These are phyloP conservation scores for Colletotrichum coccodes DNA, from an alignment of 2,329 filamentous ascomycete species.

Conservation along the genomic window DNA sequence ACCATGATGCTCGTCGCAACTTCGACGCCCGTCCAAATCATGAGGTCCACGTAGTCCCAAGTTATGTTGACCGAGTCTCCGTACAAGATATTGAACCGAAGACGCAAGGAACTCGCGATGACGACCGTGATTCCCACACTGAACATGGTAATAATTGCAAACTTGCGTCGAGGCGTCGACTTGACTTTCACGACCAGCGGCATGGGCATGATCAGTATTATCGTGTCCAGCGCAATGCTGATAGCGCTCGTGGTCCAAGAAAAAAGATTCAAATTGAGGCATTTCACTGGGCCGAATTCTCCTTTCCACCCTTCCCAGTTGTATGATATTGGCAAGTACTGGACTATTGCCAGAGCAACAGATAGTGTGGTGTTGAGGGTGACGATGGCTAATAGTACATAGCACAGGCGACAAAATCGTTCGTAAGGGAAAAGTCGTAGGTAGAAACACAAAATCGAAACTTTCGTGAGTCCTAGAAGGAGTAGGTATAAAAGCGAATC, in stretches of 20 bases:
- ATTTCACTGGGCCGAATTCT: slow-evolving; percentile 3
- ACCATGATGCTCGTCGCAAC: slow-evolving; percentile 51
- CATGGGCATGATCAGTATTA: slow-evolving; percentile 54
- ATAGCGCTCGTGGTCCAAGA: slow-evolving; percentile 36
- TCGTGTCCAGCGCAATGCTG: slow-evolving; percentile 55
- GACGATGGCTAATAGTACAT: slow-evolving; percentile 2
- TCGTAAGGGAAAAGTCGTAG: slow-evolving; percentile 17
- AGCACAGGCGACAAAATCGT: slow-evolving; percentile 12
- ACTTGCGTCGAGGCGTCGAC: slow-evolving; percentile 52
- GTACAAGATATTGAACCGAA: slow-evolving; percentile 45
- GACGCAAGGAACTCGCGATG: slow-evolving; percentile 45
- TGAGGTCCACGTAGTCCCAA: slow-evolving; percentile 50
- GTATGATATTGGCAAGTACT: slow-evolving; percentile 16
- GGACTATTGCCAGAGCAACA: not conserved
- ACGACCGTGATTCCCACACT: slow-evolving; percentile 52
- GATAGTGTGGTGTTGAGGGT: not conserved
- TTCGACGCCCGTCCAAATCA: slow-evolving; percentile 55
- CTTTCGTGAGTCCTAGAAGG: slow-evolving; percentile 10
- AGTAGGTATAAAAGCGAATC: slow-evolving; percentile 4
- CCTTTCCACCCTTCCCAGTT: slow-evolving; percentile 26
- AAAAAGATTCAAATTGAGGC: slow-evolving; percentile 8
- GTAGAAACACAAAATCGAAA: slow-evolving; percentile 24
- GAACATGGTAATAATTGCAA: slow-evolving; percentile 55
- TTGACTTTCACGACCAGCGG: slow-evolving; percentile 50
- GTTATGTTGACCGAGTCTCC: slow-evolving; percentile 46